Percentiles rank a stretch among this genome's conserved stretches.
Evolutionary conservation across 805 yeast species (phyloP).

Genomic region (Torulaspora quercuum): DNA sequence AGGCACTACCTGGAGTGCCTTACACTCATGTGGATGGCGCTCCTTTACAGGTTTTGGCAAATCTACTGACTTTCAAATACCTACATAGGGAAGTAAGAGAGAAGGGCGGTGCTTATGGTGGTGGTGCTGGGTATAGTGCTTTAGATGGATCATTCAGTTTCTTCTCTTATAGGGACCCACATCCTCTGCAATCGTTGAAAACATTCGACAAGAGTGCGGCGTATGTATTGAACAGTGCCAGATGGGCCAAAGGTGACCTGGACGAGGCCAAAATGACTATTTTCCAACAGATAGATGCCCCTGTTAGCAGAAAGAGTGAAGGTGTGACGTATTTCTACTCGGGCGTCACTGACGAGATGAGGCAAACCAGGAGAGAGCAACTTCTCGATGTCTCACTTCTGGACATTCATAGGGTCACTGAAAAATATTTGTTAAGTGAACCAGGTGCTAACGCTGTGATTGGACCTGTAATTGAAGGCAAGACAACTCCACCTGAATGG

Average conservation of each 20-base stretch:
- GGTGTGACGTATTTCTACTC: conserved; percentile 64
- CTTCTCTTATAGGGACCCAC: conserved; percentile 94
- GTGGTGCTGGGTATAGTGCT: conserved; percentile 83
- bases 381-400: conserved; percentile 60
- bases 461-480: conserved; percentile 21
- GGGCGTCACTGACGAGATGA: conserved; percentile 72
- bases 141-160: conserved; percentile 74
- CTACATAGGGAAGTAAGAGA: conserved; percentile 89
- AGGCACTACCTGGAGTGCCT: conserved; percentile 61
- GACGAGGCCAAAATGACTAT: conserved; percentile 88
- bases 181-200: conserved; percentile 63
- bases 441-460: conserved; percentile 19
- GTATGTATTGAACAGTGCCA: conserved; percentile 43
- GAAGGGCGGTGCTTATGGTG: conserved; percentile 97
- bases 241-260: conserved; percentile 62
- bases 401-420: conserved; percentile 65
- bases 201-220: conserved; percentile 54
- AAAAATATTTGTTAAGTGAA: conserved; percentile 45
- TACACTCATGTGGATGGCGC: conserved; percentile 77
- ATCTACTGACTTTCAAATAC: conserved; percentile 73
- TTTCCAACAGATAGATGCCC: conserved; percentile 91
- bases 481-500: conserved; percentile 21
- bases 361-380: conserved; percentile 73
- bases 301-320: conserved; percentile 74
- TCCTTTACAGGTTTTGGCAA: conserved; percentile 75